A percentile compares a stretch with the other conserved stretches of the same genome.
Conservation (phyloP, 495 filamentous ascomycete species). For the Xylaria nigripes region DNA sequence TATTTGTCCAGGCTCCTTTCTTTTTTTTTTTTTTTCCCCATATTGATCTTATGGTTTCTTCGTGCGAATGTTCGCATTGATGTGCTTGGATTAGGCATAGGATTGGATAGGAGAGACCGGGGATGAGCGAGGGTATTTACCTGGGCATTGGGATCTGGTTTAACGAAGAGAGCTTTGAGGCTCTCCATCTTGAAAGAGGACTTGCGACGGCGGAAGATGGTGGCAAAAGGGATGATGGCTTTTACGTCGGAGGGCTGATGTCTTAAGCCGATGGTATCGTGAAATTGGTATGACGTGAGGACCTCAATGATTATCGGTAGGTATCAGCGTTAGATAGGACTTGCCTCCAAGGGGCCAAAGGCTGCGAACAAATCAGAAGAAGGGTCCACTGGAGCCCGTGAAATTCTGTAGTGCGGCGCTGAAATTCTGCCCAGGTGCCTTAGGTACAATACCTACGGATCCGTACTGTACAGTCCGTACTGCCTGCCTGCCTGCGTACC, state of each 20-base stretch:
- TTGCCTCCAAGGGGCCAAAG: no score
- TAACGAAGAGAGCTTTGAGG: constrained; percentile 78
- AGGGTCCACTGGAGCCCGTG: no score
- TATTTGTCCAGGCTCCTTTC: neutral
- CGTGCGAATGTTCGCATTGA: neutral
- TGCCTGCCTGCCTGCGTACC: no score
- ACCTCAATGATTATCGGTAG: neutral
- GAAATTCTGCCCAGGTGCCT: no score
- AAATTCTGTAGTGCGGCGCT: no score
- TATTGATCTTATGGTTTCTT: neutral
- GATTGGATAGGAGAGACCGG: neutral
- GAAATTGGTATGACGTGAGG: constrained; percentile 8
- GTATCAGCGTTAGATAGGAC: no score
- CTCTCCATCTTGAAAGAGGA: constrained; percentile 61
- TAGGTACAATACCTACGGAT: no score
- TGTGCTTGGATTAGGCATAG: neutral
- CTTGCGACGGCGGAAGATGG: neutral
- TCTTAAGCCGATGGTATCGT: constrained; percentile 6
- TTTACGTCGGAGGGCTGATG: neutral
- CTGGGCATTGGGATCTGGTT: constrained; percentile 86
- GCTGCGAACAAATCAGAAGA: no score
- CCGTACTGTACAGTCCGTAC: no score
- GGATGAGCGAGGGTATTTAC: constrained; percentile 38
- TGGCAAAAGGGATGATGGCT: neutral
- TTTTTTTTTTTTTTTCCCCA: neutral